Percentiles rank a stretch among this genome's conserved stretches.
These are phyloP conservation scores for Aspergillus nanangensis DNA, from an alignment of 495 filamentous ascomycete species.

Conservation along the genomic window DNA sequence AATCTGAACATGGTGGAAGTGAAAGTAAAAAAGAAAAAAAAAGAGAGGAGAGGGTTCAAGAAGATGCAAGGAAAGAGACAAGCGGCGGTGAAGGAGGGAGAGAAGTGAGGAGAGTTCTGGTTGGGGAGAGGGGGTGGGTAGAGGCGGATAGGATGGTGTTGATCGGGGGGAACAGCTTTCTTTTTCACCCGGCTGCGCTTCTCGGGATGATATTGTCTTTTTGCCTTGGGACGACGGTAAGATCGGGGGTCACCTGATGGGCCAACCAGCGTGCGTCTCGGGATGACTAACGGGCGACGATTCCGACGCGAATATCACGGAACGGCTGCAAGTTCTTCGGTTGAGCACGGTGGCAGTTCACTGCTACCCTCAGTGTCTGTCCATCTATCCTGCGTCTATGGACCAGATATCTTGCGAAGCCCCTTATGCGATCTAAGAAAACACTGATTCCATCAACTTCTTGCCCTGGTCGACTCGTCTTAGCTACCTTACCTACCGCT, in stretches of 20 bases:
- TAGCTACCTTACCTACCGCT: no score
- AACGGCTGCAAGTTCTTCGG: background rate
- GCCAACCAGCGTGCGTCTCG: slow-evolving; percentile 14
- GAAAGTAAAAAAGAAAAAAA: slow-evolving; percentile 20
- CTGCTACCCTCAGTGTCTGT: no score
- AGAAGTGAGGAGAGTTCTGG: no score
- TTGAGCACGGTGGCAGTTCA: no score
- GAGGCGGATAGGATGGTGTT: slow-evolving; percentile 14
- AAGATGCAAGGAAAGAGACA: background rate
- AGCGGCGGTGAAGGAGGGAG: no score
- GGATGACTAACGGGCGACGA: slow-evolving; percentile 13
- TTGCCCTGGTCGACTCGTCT: no score
- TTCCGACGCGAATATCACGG: slow-evolving; percentile 21
- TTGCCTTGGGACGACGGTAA: slow-evolving; percentile 14
- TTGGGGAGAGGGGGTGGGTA: background rate
- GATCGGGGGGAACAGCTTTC: slow-evolving; percentile 37
- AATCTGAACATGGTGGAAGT: slow-evolving; percentile 66
- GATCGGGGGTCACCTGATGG: slow-evolving; percentile 15
- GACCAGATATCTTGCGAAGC: no score
- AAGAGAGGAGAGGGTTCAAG: slow-evolving; percentile 9
- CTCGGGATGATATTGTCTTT: slow-evolving; percentile 27
- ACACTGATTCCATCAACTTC: no score
- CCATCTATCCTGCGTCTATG: no score
- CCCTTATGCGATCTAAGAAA: no score
- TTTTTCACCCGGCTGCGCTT: slow-evolving; percentile 28